Evolutionary conservation across 2,329 filamentous ascomycete genomes (phyloP).

Genomic region (Tricladium varicosporioides): DNA sequence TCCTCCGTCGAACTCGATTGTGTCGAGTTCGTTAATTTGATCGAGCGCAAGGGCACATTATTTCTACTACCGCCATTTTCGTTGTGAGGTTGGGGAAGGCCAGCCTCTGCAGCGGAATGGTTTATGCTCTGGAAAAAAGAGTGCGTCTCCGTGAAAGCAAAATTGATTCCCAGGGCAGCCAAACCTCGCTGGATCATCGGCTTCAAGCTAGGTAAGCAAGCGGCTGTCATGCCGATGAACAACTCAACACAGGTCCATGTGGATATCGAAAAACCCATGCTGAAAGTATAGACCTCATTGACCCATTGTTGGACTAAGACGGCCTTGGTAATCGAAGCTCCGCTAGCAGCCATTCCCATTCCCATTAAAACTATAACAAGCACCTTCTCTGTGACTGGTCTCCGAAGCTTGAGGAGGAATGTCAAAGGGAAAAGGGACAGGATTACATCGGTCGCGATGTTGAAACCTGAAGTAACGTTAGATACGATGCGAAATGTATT

Average conservation of each 20-base stretch:
- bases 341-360: slow-evolving; percentile 2
- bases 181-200: not conserved
- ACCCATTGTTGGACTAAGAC: not conserved
- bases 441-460: slow-evolving; percentile 8
- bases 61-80: no score
- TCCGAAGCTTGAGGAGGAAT: slow-evolving; percentile 4
- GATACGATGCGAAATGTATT: not conserved
- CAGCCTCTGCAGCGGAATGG: no score
- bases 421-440: slow-evolving; percentile 10
- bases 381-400: slow-evolving; percentile 4
- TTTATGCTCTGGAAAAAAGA: no score
- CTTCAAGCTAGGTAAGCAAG: slow-evolving; percentile 5
- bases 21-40: no score
- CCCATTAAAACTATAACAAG: slow-evolving; percentile 6
- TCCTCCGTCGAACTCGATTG: no score
- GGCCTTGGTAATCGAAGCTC: slow-evolving; percentile 6
- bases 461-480: not conserved
- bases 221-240: slow-evolving; percentile 5
- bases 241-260: slow-evolving; percentile 3
- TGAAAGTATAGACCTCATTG: not conserved
- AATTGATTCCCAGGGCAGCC: not conserved
- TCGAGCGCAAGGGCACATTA: no score
- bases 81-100: no score
- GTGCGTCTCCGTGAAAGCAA: not conserved
- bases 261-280: not conserved